These are phyloP conservation scores for Xanthoconium purpureum DNA, from an alignment of 768 basidiomycete genomes.

Conservation along the genomic window DNA sequence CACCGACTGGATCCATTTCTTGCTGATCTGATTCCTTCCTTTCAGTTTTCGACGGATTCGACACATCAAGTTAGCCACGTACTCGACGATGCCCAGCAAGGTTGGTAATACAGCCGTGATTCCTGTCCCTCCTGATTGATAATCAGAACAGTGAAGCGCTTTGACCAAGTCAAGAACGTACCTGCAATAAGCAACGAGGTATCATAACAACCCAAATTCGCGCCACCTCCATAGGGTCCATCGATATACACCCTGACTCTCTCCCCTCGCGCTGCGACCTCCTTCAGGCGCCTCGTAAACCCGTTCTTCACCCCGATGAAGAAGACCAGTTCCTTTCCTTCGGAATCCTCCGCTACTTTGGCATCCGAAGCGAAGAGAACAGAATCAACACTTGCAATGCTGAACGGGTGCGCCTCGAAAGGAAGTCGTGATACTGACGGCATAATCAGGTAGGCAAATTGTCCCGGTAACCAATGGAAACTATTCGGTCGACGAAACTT, in stretches of 20 bases:
- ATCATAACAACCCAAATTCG: constrained; percentile 37
- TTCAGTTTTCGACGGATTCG: neutral
- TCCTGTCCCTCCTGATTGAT: constrained; percentile 44
- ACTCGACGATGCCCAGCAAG: constrained; percentile 43
- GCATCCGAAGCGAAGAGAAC: constrained; percentile 9
- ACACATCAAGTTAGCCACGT: constrained; percentile 6
- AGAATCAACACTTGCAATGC: constrained; percentile 43
- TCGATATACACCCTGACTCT: constrained; percentile 50
- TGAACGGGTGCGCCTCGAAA: constrained; percentile 57
- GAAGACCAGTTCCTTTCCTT: constrained; percentile 45
- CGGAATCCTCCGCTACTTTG: neutral
- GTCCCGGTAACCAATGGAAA: constrained; percentile 52
- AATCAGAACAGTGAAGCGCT: neutral
- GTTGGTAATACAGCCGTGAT: constrained; percentile 47
- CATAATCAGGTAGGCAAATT: constrained; percentile 49
- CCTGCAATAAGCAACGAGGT: constrained; percentile 49
- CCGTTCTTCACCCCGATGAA: constrained; percentile 54
- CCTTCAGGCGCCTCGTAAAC: constrained; percentile 48
- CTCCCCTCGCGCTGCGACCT: constrained; percentile 29
- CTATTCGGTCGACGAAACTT: constrained; percentile 39
- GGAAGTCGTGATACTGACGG: constrained; percentile 42
- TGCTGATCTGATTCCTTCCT: constrained; percentile 3
- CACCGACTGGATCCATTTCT: constrained; percentile 24
- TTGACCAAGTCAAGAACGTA: constrained; percentile 10
- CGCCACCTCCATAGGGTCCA: constrained; percentile 50